Conservation (phyloP, 2,329 filamentous ascomycete genomes). For the Leptographium radiaticola region DNA sequence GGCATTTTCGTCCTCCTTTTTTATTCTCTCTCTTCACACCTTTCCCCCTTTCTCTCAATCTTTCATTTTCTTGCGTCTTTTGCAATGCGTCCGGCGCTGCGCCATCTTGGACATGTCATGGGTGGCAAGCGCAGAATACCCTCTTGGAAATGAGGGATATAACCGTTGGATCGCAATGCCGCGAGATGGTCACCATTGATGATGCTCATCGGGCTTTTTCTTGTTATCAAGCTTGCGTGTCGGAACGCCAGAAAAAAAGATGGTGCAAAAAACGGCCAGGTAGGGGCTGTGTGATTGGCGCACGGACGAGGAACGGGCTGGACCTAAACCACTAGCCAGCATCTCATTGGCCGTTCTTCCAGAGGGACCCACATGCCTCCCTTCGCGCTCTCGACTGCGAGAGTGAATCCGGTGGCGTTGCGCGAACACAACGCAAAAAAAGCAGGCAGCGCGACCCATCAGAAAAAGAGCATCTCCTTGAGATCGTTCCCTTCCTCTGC, state of each 20-base stretch:
- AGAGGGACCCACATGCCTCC: background rate
- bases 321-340: background rate
- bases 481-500: background rate
- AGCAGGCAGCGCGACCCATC: constrained; percentile 1
- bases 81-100: background rate
- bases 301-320: constrained; percentile 1
- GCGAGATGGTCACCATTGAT: background rate
- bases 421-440: constrained; percentile 3
- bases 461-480: background rate
- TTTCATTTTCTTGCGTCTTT: background rate
- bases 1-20: background rate
- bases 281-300: background rate
- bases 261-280: background rate
- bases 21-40: background rate
- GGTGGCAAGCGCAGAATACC: background rate
- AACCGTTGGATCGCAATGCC: background rate
- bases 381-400: background rate
- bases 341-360: background rate
- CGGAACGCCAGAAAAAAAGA: background rate
- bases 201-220: background rate
- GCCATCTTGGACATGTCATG: no score
- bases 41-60: background rate
- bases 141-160: no score
- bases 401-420: constrained; percentile 1
- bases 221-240: background rate